A percentile compares a stretch with the other conserved stretches of the same genome.
Conservation (phyloP, 2,329 filamentous ascomycete genomes). For the Aureobasidium sp. region DNA sequence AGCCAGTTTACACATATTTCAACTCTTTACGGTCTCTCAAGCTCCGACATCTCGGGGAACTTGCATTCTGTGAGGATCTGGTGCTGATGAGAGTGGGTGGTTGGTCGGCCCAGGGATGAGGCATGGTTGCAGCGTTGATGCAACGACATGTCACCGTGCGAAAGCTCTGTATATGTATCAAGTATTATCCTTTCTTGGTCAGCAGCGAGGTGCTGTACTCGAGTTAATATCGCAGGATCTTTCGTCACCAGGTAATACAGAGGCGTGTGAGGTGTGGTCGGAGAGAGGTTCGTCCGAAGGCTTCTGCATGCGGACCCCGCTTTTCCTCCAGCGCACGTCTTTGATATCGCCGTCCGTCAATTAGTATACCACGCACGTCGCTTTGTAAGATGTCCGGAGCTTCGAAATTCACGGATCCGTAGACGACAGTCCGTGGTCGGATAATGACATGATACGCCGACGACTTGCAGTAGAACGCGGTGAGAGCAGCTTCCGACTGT, state of each 20-base stretch:
- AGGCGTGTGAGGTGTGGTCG: not conserved
- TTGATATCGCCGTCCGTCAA: not conserved
- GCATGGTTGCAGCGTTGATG: conserved; percentile 14
- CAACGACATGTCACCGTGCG: too few relatives aligned
- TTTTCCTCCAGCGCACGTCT: not conserved
- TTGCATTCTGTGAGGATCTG: not conserved
- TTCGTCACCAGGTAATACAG: not conserved
- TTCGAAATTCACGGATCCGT: not conserved
- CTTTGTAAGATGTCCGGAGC: not conserved
- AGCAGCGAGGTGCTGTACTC: not conserved
- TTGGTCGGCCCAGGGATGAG: conserved; percentile 25
- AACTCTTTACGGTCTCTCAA: too few relatives aligned
- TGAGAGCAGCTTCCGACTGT: not conserved
- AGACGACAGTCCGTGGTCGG: not conserved
- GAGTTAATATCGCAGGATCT: not conserved
- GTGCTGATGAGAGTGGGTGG: conserved; percentile 26
- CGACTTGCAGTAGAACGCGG: not conserved
- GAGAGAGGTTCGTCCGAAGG: not conserved
- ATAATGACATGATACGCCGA: not conserved
- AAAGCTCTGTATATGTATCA: not conserved
- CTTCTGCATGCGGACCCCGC: not conserved
- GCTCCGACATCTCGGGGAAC: too few relatives aligned
- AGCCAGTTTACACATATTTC: too few relatives aligned
- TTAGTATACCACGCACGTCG: not conserved
- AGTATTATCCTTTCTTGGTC: not conserved